Evolutionary conservation across 495 filamentous ascomycete genomes (phyloP).

Genomic region (Aspergillus bertholletiae): DNA sequence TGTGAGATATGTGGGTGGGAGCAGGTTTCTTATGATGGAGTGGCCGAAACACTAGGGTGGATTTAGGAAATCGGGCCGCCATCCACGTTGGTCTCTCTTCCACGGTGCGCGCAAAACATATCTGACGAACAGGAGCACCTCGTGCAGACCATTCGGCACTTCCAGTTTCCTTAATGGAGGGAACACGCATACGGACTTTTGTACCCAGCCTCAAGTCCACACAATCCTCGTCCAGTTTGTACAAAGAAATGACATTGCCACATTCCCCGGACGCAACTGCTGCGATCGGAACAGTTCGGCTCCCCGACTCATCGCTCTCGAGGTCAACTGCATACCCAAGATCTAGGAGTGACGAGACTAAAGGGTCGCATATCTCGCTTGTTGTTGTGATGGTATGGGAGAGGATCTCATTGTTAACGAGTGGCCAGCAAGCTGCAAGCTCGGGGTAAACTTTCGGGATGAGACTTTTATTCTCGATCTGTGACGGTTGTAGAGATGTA

Average conservation of each 20-base stretch:
- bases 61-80: constrained; percentile 54
- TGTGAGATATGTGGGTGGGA: constrained; percentile 25
- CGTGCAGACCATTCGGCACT: constrained; percentile 52
- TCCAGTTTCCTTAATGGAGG: constrained; percentile 37
- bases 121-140: constrained; percentile 58
- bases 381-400: constrained; percentile 28
- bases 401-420: constrained; percentile 25
- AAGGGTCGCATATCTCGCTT: constrained; percentile 34
- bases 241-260: constrained; percentile 39
- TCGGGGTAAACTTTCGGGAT: constrained; percentile 35
- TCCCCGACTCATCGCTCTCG: constrained; percentile 22
- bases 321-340: constrained; percentile 38
- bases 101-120: constrained; percentile 57
- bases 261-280: constrained; percentile 41
- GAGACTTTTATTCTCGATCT: constrained; percentile 15
- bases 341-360: constrained; percentile 37
- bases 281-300: constrained; percentile 38
- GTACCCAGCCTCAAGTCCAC: constrained; percentile 24
- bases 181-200: constrained; percentile 18
- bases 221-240: constrained; percentile 30
- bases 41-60: constrained; percentile 60
- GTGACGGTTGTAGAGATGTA: constrained; percentile 11
- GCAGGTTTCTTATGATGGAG: constrained; percentile 34
- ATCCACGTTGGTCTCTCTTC: constrained; percentile 54
- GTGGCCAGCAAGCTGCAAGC: constrained; percentile 31